Evolutionary conservation across 73 alveolate genomes (phyloP).

Genomic region (Halteria grandinella): DNA sequence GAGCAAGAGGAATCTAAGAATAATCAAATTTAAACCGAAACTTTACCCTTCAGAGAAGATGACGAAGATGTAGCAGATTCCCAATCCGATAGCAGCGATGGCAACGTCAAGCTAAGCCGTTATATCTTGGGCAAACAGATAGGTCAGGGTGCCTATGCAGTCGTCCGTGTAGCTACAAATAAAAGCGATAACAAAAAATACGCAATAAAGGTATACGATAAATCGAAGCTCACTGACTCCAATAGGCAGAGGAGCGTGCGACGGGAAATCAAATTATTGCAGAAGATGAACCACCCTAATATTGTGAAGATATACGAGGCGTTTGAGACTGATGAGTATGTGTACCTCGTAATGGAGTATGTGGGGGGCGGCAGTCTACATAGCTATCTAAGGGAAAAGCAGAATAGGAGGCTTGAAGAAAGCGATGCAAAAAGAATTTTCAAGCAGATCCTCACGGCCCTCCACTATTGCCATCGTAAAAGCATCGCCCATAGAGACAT

Average conservation of each 20-base stretch:
- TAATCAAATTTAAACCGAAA: no score
- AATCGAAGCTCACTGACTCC: constrained; percentile 74
- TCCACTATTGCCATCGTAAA: constrained; percentile 69
- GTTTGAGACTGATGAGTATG: constrained; percentile 79
- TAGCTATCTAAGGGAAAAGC: constrained; percentile 53
- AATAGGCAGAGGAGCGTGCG: constrained; percentile 74
- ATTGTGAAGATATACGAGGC: constrained; percentile 87
- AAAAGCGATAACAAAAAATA: constrained; percentile 72
- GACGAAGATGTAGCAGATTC: no score
- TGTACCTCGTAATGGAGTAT: constrained; percentile 75
- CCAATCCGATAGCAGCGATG: no score
- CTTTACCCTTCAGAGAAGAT: no score
- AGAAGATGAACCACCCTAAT: constrained; percentile 78
- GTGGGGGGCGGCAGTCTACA: constrained; percentile 66
- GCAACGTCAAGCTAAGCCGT: no score
- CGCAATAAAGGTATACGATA: constrained; percentile 81
- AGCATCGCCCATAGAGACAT: constrained; percentile 67
- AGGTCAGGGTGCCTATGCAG: constrained; percentile 94
- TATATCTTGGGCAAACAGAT: constrained; percentile 78
- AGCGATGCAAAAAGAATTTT: constrained; percentile 77
- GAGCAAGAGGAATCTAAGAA: no score
- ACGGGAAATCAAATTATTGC: constrained; percentile 77
- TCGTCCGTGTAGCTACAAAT: constrained; percentile 86
- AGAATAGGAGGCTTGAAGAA: constrained; percentile 70
- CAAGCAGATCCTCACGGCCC: constrained; percentile 68